Evolutionary conservation across 768 basidiomycete species (phyloP).

Genomic region (Leucocoprinus birnbaumii): DNA sequence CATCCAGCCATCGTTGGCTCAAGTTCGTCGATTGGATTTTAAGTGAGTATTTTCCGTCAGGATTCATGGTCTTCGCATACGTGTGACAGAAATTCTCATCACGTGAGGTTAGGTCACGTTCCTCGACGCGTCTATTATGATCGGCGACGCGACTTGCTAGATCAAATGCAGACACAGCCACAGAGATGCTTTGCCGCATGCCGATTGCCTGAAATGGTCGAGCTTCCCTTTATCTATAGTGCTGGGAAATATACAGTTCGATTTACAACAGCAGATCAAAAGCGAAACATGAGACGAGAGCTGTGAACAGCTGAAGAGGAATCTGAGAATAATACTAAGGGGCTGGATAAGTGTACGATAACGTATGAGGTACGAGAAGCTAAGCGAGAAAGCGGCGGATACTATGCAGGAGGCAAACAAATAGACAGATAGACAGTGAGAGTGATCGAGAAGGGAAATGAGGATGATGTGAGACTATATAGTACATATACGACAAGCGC

Average conservation of each 20-base stretch:
- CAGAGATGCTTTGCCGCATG: neutral
- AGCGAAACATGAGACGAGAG: neutral
- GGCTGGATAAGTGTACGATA: conserved; percentile 1
- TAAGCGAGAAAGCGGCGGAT: conserved; percentile 7
- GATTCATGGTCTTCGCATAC: neutral
- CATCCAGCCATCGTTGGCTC: too few species aligned
- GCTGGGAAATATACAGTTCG: conserved; percentile 7
- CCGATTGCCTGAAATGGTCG: neutral
- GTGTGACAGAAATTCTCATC: neutral
- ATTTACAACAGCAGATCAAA: conserved; percentile 11
- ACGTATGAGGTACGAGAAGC: neutral
- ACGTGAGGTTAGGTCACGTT: conserved; percentile 13
- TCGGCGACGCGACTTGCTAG: conserved; percentile 12
- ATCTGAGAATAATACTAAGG: conserved; percentile 4
- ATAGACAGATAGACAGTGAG: neutral
- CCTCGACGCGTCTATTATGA: conserved; percentile 10
- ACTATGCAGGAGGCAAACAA: conserved; percentile 4
- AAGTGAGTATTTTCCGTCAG: too few species aligned
- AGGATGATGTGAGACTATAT: conserved; percentile 3
- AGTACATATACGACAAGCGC: conserved; percentile 9
- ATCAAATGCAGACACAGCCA: conserved; percentile 11
- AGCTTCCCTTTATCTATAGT: conserved; percentile 1
- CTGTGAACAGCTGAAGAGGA: neutral
- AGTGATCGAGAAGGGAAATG: neutral
- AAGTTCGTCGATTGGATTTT: too few species aligned